Base-by-base conservation (phyloP, 2,329 filamentous ascomycete species). In the Exserohilum turcica region DNA sequence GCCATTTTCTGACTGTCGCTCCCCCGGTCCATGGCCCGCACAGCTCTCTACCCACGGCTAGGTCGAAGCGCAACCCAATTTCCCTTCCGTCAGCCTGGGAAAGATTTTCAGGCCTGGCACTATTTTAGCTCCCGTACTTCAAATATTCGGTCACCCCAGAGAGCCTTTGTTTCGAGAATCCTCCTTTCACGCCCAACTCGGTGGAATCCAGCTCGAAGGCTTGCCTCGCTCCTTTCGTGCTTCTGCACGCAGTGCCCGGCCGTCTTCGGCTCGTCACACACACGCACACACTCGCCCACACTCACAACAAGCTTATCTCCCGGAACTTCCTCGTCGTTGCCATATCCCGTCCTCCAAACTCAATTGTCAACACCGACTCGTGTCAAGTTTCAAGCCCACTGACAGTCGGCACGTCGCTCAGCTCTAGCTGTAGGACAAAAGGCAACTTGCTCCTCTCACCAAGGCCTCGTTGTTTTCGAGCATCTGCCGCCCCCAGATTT, bases 91-190 rank as follows among this genome's bases (percentile, higher is more conserved):
- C 46, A 51, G 58, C 56, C 60, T 61, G 57, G 56, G 54, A 65
- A 65, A 64, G 57, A 56, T 64, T 67, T 67, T 63, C 58, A 60
- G 57, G 56, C 52, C 57, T 54, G 62, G 49, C 52, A 63, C 66
- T 68, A 68, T 57, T 66, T 67, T 71, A 71, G 68, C 61, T 71
- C 66, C 68, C 67, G 66, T 57, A 44, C 54, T 48, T 66, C 63
- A 62, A 63, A 67, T 66, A 64, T 54, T 53, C 55, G 32, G 48
- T 48, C 48, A 58, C 45, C 58, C 57, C 57, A 48, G 52, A 48
- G 52, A 29, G 40, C 43, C 52, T 59, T 60, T 60, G 52, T 56
- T 47, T 53, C 47, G 50, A 59, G 43, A 58, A 35, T 52, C 51
- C 49, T 58, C 46, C 52, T 43, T 49, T 48, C 40, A 56, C 52